A percentile compares a stretch with the other conserved stretches of the same genome.
phyloP scores from a whole-genome alignment of 495 filamentous ascomycete genomes.

The Aspergillus conjunctus region DNA sequence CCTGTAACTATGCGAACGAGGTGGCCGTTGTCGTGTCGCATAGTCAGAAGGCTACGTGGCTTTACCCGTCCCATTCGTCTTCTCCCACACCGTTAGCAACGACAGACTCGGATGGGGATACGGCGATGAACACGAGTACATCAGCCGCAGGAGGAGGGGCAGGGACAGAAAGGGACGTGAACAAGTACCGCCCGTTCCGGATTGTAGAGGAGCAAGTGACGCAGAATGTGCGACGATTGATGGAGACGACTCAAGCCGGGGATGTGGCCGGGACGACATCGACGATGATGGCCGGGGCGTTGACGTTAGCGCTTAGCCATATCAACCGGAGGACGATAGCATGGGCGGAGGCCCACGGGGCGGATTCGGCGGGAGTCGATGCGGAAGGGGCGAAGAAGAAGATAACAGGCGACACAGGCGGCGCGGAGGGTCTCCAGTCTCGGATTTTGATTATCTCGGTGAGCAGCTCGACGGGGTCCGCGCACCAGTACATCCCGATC shows the following conservation, averaged over 20 bases:
- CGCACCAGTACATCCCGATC: conserved; percentile 91
- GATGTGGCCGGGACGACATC: conserved; percentile 65
- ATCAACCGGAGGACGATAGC: conserved; percentile 66
- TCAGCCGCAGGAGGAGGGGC: conserved; percentile 4
- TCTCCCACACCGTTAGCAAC: conserved; percentile 18
- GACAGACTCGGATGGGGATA: conserved; percentile 40
- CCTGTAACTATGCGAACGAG: conserved; percentile 88
- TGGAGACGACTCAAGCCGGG: conserved; percentile 60
- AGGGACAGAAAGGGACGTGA: conserved; percentile 47
- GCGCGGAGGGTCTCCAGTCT: conserved; percentile 60
- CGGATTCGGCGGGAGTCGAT: conserved; percentile 33
- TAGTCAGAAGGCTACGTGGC: conserved; percentile 77
- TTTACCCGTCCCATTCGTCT: conserved; percentile 65
- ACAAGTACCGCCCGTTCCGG: conserved; percentile 93
- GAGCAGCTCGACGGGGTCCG: conserved; percentile 78
- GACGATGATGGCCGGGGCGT: conserved; percentile 85
- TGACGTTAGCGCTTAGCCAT: conserved; percentile 85
- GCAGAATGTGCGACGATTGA: conserved; percentile 65
- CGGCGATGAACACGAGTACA: conserved; percentile 33
- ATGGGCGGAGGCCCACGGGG: conserved; percentile 51
- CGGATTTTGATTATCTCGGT: conserved; percentile 87
- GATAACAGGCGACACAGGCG: conserved; percentile 43
- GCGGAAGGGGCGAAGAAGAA: conserved; percentile 33
- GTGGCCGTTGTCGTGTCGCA: conserved; percentile 92
- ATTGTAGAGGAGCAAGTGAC: conserved; percentile 79